A percentile compares a stretch with the other conserved stretches of the same genome.
Evolutionary conservation across 257 asterid species (phyloP).

Genomic region (Fraxinus anomala): DNA sequence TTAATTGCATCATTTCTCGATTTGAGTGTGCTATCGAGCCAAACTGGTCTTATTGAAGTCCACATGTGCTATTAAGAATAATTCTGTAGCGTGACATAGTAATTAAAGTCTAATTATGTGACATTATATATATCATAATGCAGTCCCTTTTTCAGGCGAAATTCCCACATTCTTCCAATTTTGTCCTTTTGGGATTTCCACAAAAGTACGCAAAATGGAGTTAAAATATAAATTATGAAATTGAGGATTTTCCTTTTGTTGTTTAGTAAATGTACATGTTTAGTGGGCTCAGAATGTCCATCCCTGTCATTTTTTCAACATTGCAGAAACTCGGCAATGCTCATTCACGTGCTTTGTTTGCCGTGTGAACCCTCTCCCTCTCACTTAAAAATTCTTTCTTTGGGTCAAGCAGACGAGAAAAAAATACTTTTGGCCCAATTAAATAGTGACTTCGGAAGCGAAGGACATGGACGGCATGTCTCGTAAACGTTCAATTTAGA

Average conservation of each 20-base stretch:
- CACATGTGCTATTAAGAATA: slow-evolving; percentile 9
- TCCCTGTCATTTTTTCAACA: slow-evolving; percentile 15
- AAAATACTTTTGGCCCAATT: background rate
- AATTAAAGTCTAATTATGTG: background rate
- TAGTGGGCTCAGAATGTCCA: slow-evolving; percentile 21
- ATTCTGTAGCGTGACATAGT: slow-evolving; percentile 12
- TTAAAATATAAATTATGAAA: background rate
- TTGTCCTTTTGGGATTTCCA: slow-evolving; percentile 12
- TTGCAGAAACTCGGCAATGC: background rate
- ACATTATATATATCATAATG: background rate
- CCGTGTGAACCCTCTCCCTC: slow-evolving; percentile 10
- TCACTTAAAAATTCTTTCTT: background rate
- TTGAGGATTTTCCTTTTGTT: slow-evolving; percentile 16
- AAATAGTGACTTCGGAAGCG: background rate
- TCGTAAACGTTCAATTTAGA: background rate
- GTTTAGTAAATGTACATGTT: slow-evolving; percentile 3
- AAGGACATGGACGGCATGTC: background rate
- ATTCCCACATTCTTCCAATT: slow-evolving; percentile 8
- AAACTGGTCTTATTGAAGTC: background rate
- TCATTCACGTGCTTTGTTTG: slow-evolving; percentile 21
- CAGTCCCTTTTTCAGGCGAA: background rate
- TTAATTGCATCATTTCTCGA: background rate
- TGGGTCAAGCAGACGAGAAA: background rate
- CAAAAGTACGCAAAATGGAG: background rate
- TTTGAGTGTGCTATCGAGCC: background rate